Evolutionary conservation across 140 eudicot genomes (phyloP).

Genomic region (Flaveria floridana): DNA sequence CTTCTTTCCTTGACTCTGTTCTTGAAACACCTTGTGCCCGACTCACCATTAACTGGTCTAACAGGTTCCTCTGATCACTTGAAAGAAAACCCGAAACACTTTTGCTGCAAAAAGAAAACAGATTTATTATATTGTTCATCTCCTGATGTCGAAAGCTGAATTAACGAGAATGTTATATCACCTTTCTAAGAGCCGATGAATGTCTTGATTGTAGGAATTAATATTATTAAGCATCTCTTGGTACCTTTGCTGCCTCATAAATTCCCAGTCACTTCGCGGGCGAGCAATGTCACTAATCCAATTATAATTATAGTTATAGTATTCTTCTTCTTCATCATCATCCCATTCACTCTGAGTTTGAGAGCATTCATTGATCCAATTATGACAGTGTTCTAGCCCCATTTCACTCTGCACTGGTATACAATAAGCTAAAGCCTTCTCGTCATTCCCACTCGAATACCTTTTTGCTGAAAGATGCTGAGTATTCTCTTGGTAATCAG

Average conservation of each 20-base stretch:
- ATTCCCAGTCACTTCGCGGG: slow-evolving; percentile 83
- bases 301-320: slow-evolving; percentile 36
- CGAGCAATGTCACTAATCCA: slow-evolving; percentile 72
- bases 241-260: slow-evolving; percentile 63
- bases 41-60: slow-evolving; percentile 55
- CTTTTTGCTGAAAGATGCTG: slow-evolving; percentile 3
- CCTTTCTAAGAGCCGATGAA: slow-evolving; percentile 65
- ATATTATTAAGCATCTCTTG: slow-evolving; percentile 62
- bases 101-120: slow-evolving; percentile 43
- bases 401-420: background rate
- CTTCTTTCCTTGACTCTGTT: slow-evolving; percentile 14
- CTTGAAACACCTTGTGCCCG: slow-evolving; percentile 38
- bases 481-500: slow-evolving; percentile 21
- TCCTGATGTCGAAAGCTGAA: background rate
- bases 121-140: background rate
- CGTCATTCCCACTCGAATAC: background rate
- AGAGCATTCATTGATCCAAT: slow-evolving; percentile 46
- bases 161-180: background rate
- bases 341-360: slow-evolving; percentile 49
- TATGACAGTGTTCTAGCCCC: slow-evolving; percentile 25
- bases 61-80: slow-evolving; percentile 46
- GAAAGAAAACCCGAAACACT: slow-evolving; percentile 65
- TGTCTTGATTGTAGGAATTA: slow-evolving; percentile 45
- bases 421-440: background rate
- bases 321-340: slow-evolving; percentile 38